A percentile compares a stretch with the other conserved stretches of the same genome.
These are phyloP conservation scores for Cladosporium colombiae DNA, from an alignment of 2,329 filamentous ascomycete genomes.

Conservation along the genomic window DNA sequence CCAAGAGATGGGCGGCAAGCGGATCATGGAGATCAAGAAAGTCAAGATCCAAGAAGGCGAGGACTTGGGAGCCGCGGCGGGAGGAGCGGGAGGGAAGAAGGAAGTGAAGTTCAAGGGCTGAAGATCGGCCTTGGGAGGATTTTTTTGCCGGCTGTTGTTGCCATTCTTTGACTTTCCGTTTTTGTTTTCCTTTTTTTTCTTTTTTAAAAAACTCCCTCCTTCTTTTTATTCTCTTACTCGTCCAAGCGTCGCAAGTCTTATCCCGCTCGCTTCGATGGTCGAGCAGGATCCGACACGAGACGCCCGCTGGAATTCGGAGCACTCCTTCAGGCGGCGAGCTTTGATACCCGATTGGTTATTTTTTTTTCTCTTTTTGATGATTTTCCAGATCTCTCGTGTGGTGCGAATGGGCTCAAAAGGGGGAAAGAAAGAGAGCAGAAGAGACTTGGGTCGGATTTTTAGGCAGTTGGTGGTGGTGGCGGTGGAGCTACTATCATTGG, in stretches of 20 bases:
- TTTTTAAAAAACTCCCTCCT: too few relatives aligned
- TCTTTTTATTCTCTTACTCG: neutral
- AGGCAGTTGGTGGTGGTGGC: neutral
- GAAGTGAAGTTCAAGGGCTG: constrained; percentile 17
- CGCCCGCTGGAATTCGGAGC: neutral
- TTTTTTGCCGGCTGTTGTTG: too few relatives aligned
- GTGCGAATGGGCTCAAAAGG: neutral
- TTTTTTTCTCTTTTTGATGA: neutral
- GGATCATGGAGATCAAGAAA: constrained; percentile 44
- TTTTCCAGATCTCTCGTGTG: neutral
- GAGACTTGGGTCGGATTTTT: neutral
- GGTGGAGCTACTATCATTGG: neutral
- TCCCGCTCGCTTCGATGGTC: neutral
- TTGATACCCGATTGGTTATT: neutral
- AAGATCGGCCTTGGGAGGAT: too few relatives aligned
- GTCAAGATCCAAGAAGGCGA: constrained; percentile 14
- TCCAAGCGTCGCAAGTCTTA: neutral
- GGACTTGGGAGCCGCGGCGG: neutral
- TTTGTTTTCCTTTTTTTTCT: neutral
- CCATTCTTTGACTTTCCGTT: too few relatives aligned
- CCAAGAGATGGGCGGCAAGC: constrained; percentile 70
- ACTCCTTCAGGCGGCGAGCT: neutral
- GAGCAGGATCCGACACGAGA: too few relatives aligned
- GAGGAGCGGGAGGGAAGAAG: neutral
- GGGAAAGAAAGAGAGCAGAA: neutral